A percentile compares a stretch with the other conserved stretches of the same genome.
phyloP scores from a whole-genome alignment of 495 filamentous ascomycete genomes.

The Penicillium riverlandense region DNA sequence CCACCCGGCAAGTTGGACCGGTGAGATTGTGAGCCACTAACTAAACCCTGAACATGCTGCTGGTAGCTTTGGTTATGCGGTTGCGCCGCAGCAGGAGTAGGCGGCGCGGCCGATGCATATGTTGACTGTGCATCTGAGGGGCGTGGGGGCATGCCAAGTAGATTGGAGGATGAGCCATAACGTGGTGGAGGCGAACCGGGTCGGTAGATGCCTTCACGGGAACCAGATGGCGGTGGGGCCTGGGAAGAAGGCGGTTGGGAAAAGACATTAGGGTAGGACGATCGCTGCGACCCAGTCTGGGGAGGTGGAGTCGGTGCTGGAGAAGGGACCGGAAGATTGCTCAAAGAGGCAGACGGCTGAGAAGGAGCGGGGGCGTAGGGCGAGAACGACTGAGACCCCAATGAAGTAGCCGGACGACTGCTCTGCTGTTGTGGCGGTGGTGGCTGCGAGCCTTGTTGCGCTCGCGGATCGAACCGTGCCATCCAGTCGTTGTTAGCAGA shows the following conservation, averaged over 20 bases:
- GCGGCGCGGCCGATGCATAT: conserved; percentile 19
- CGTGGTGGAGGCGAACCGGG: conserved; percentile 29
- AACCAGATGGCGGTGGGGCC: conserved; percentile 9
- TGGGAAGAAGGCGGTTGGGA: conserved; percentile 21
- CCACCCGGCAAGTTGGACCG: conserved; percentile 25
- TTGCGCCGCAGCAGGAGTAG: conserved; percentile 17
- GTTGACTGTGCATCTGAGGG: conserved; percentile 17
- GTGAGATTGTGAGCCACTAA: conserved; percentile 25
- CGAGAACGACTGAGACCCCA: conserved; percentile 22
- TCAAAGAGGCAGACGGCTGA: conserved; percentile 17
- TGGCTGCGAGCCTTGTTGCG: conserved; percentile 24
- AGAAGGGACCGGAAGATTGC: conserved; percentile 25
- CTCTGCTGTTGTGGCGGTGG: conserved; percentile 17
- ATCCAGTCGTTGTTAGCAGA: conserved; percentile 39
- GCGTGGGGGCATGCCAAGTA: conserved; percentile 27
- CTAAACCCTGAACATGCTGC: conserved; percentile 37
- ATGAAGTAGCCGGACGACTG: conserved; percentile 13
- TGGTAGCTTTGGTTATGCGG: conserved; percentile 27
- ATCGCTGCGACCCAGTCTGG: conserved; percentile 27
- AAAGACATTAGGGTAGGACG: conserved; percentile 28
- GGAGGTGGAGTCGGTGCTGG: conserved; percentile 35
- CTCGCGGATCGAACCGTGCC: conserved; percentile 38
- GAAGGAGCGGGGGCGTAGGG: conserved; percentile 23
- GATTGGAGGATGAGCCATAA: conserved; percentile 25
- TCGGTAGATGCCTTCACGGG: conserved; percentile 32